Conservation (phyloP, 148 eudicot genomes). For the Fallopia convolvulus region DNA sequence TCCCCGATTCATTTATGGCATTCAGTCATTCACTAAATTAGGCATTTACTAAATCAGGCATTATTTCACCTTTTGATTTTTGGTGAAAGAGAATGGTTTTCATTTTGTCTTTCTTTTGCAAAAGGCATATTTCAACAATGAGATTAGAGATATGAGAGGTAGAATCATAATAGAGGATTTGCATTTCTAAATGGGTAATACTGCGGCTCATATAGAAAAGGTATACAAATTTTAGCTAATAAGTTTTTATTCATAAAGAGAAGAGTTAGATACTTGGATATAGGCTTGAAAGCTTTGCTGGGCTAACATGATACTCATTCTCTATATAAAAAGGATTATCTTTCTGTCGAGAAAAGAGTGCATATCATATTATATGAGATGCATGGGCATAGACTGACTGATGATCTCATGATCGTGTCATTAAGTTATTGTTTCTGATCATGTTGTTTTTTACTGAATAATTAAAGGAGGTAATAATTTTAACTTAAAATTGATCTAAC, state of each 20-base stretch:
- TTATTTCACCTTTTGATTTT: background rate
- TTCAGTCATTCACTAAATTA: background rate
- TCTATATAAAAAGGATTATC: background rate
- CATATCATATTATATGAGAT: background rate
- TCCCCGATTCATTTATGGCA: background rate
- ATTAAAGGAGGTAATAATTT: background rate
- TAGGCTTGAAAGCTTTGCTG: background rate
- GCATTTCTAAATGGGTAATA: background rate
- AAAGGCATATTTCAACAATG: background rate
- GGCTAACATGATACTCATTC: background rate
- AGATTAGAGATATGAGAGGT: background rate
- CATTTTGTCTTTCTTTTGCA: background rate
- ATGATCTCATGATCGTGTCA: background rate
- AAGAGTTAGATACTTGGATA: background rate
- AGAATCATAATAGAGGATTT: background rate
- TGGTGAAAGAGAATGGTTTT: background rate
- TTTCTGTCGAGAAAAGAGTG: background rate
- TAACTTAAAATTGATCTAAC: background rate
- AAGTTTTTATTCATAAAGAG: background rate
- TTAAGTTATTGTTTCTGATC: background rate
- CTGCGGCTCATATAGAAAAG: background rate
- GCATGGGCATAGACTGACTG: background rate
- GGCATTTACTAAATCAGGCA: background rate
- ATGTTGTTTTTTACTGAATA: background rate
- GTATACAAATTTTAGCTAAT: background rate